Evolutionary conservation across 1,284 basidiomycete species (phyloP), one percentile per base, ranked within the genome.

Genomic region (Rhizopogon hawkerae): DNA sequence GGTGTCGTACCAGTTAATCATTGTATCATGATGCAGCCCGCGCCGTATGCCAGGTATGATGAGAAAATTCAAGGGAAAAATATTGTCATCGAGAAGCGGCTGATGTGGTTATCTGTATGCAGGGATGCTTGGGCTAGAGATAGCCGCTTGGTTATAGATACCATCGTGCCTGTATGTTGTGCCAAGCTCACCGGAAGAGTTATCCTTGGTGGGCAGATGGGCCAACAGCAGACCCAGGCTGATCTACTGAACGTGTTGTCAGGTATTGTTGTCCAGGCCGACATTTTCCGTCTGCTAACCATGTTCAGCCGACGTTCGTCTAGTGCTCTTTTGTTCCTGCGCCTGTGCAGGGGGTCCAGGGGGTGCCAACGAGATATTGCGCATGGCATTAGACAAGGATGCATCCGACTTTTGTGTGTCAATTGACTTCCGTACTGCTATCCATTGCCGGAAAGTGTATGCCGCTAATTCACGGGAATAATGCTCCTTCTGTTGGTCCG

Each of bases 391-490:
- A 11, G 47, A 24, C 31, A 48, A 31, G 10, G 9, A 31, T 2
- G 45, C 29, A 10, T 48, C 47, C 21, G n/a, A 11, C 7, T 10
- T 35, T 47, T 48, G 29, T 3, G 9, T 13, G 24, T 47, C 52
- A 50, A 35, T 3, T 48, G 50, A 24, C 63, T 61, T 42, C 58
- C 66, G 61, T 24, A 63, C 65, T 14, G 57, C 37, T 46, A 75
- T 70, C 74, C 76, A 80, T 58, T 83, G 81, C 39, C 69, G 70
- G 36, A 74, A 65, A 4, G 81, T 84, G 60, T 82, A 72, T 3
- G 69, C 77, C 0, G 76, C 77, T n/a, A 84, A 65, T 57, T 81
- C 74, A 39, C 68, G 69, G 3, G 80, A 74, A 56, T 84, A 83
- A 26, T 66, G 67, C 24, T 66, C 66, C 58, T 76, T 80, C 57